Evolutionary conservation across 208 protist species (phyloP).

Genomic region (Trypanosoma platydactyli): DNA sequence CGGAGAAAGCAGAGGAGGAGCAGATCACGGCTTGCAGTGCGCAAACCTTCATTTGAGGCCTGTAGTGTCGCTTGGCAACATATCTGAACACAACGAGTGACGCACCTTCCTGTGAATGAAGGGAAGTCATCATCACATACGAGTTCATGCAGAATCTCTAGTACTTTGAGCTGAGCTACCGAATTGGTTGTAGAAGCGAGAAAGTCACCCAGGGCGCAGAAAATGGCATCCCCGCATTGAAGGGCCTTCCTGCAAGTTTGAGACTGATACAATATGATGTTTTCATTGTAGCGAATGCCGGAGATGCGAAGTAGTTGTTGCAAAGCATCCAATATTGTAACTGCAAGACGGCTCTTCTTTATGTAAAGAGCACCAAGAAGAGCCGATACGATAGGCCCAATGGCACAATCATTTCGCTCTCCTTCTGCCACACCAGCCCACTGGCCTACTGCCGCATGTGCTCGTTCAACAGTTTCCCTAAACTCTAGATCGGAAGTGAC

Average conservation of each 20-base stretch:
- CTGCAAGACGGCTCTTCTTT: conserved; percentile 53
- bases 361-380: conserved; percentile 55
- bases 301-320: conserved; percentile 42
- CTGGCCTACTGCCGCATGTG: conserved; percentile 25
- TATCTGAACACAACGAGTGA: conserved; percentile 49
- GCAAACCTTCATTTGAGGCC: conserved; percentile 36
- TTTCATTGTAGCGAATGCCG: conserved; percentile 26
- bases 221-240: conserved; percentile 38
- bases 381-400: conserved; percentile 35
- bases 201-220: conserved; percentile 41
- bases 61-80: conserved; percentile 42
- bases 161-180: conserved; percentile 35
- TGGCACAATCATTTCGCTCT: neutral
- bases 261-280: conserved; percentile 37
- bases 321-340: conserved; percentile 36
- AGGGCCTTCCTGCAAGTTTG: conserved; percentile 21
- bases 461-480: conserved; percentile 26
- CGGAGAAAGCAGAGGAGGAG: conserved; percentile 31
- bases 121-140: conserved; percentile 30
- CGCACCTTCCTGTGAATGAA: conserved; percentile 36
- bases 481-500: conserved; percentile 35
- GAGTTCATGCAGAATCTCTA: conserved; percentile 45
- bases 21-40: conserved; percentile 31
- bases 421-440: neutral
- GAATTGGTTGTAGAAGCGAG: conserved; percentile 38